A percentile compares a stretch with the other conserved stretches of the same genome.
Evolutionary conservation across 1,284 basidiomycete genomes (phyloP).

Genomic region (Cystobasidium sp.): DNA sequence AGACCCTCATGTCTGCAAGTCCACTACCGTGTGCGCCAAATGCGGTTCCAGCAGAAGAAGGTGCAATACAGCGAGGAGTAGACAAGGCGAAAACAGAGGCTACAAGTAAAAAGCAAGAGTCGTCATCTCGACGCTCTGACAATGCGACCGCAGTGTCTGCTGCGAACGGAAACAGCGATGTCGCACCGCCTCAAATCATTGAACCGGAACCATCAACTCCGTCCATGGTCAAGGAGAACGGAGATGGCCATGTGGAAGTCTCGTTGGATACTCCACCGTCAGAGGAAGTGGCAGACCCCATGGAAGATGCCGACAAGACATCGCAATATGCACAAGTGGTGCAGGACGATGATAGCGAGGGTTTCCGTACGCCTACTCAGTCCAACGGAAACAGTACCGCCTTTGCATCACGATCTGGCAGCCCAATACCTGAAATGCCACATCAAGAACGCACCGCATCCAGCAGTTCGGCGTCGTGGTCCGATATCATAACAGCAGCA

Average conservation of each 20-base stretch:
- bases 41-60: background rate
- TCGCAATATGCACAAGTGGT: background rate
- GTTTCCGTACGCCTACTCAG: constrained; percentile 1
- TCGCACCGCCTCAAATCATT: background rate
- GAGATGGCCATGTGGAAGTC: constrained; percentile 18
- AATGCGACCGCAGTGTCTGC: too few species aligned
- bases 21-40: constrained; percentile 44
- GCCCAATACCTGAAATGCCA: background rate
- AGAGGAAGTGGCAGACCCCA: constrained; percentile 2
- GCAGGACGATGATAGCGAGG: constrained; percentile 3
- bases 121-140: too few species aligned
- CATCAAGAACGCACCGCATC: background rate
- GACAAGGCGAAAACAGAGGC: background rate
- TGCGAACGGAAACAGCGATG: too few species aligned
- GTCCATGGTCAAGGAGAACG: background rate
- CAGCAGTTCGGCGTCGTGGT: constrained; percentile 30
- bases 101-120: too few species aligned
- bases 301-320: background rate
- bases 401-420: background rate
- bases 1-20: constrained; percentile 49
- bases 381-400: background rate
- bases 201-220: background rate
- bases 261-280: constrained; percentile 22
- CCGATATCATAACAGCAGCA: constrained; percentile 38
- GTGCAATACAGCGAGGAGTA: constrained; percentile 25